Evolutionary conservation across 805 yeast species (phyloP), one percentile per base, ranked within the genome.

Genomic region (Scheffersomyces spartinae): DNA sequence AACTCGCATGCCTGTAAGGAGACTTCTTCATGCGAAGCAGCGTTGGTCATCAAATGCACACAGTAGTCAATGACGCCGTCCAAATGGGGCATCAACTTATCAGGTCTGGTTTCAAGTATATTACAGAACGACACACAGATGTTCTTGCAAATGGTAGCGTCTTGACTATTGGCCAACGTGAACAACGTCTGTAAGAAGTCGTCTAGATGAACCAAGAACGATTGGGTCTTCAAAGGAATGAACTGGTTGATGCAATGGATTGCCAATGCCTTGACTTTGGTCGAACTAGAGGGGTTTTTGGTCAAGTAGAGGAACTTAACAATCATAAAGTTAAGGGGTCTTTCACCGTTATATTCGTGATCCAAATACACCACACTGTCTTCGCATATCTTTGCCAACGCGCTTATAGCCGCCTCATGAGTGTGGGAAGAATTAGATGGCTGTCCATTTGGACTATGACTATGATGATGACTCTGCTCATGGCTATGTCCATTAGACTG

Each of bases 1-100:
- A 91, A 85, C 53, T 91, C 97, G 48, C 95, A 84, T 3, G 94
- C 96, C 47, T 86, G 95, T 29, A 86, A 59, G 0, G 94, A 78
- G 17, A 84, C 93, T 28, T 67, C 75, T 37, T 80, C 86, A 34
- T 76, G 75, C 8, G 42, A 34, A 9, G 38, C 22, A 14, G 31
- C 35, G 31, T 66, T 69, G 29, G 67, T 66, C 55, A 88, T 72
- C 31, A 85, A 69, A 52, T 85, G 95, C 26, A 84, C 52, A 42
- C 86, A 74, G 55, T 80, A 91, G 35, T 74, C 70, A 20, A 88
- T 69, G 9, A 91, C 84, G n/a, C 96, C 96, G 28, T 67, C 72
- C 29, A 88, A 49, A 47, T 88, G 94, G 6, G 86, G 84, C 25
- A 67, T 51, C 17, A 91, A 56, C 47, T 77, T 80, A 38, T 82